Base-by-base conservation (phyloP, 2,329 filamentous ascomycete genomes). In the Ophidiomyces ophidiicola region DNA sequence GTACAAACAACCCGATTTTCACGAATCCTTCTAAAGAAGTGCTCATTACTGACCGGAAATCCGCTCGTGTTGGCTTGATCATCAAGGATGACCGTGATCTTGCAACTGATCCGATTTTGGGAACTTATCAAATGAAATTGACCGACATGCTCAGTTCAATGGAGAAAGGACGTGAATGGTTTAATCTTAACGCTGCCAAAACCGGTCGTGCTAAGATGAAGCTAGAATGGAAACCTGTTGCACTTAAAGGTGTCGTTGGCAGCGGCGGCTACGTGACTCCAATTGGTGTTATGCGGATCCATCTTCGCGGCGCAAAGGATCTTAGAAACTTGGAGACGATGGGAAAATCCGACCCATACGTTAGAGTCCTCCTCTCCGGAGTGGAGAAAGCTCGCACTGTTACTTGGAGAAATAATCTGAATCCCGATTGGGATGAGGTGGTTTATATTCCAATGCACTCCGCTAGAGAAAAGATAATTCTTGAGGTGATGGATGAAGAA, bases 401-500 rank as follows among this genome's bases (percentile, higher is more conserved):
- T 36, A 96, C 88, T 0, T 94, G 90, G 68, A 79, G 85, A 57
- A 98, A 94, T 63, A 92, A 94, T 46, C 75, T 98, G 42, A 85
- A 93, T 56, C 90, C 90, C 1, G 82, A 90, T 38, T 98, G 83
- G 79, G 86, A 98, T 53, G 90, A 98, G 61, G 78, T 98, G 17
- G 73, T 94, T 15, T 98, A 98, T 55, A 72, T 98, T 1, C 88
- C 92, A 1, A 74, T 98, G 42, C 88, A 94, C 58, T 86, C 80
- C 5, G 53, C 73, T 10, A 80, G 84, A 21, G 90, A 98, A 58
- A 85, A 82, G 53, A 68, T 98, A 20, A 77, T 78, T 1, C 64
- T 98, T 12, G 90, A 98, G 59, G 86, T 96, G 48, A 94, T 98
- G 88, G 90, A 98, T 52, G 78, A 90, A 45, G 90, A 98, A 62